These are phyloP conservation scores for Botrytis sinoallii DNA, from an alignment of 2,329 filamentous ascomycete genomes.

Conservation along the genomic window DNA sequence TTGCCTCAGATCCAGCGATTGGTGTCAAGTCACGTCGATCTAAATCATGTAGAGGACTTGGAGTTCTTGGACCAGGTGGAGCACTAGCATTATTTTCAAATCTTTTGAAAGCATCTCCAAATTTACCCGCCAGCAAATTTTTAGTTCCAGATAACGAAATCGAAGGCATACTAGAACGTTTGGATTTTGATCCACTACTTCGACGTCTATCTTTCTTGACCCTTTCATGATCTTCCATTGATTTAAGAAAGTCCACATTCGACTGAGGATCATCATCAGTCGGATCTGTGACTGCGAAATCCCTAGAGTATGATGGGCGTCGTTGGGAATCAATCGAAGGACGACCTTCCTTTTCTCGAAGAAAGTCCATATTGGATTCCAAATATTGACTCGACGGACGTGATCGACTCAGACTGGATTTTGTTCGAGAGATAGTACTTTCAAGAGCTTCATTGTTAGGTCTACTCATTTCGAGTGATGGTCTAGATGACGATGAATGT, in stretches of 20 bases:
- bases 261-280: conserved; percentile 57
- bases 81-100: conserved; percentile 61
- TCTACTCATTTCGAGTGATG: conserved; percentile 69
- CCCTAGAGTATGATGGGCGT: conserved; percentile 31
- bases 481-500: conserved; percentile 53
- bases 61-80: conserved; percentile 43
- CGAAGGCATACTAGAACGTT: conserved; percentile 69
- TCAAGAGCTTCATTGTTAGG: conserved; percentile 62
- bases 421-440: conserved; percentile 54
- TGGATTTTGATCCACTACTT: conserved; percentile 56
- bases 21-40: conserved; percentile 54
- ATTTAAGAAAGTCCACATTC: conserved; percentile 78
- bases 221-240: conserved; percentile 63
- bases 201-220: conserved; percentile 50
- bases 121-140: conserved; percentile 79
- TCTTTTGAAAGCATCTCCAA: conserved; percentile 88
- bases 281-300: conserved; percentile 39
- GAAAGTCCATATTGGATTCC: conserved; percentile 76
- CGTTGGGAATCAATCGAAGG: conserved; percentile 35
- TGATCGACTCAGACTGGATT: conserved; percentile 62
- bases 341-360: conserved; percentile 67
- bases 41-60: conserved; percentile 42
- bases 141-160: conserved; percentile 72
- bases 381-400: conserved; percentile 81
- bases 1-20: conserved; percentile 73